phyloP scores from a whole-genome alignment of 192 early-diverging fungal genomes.

The Phycomyces blakesleeanus region DNA sequence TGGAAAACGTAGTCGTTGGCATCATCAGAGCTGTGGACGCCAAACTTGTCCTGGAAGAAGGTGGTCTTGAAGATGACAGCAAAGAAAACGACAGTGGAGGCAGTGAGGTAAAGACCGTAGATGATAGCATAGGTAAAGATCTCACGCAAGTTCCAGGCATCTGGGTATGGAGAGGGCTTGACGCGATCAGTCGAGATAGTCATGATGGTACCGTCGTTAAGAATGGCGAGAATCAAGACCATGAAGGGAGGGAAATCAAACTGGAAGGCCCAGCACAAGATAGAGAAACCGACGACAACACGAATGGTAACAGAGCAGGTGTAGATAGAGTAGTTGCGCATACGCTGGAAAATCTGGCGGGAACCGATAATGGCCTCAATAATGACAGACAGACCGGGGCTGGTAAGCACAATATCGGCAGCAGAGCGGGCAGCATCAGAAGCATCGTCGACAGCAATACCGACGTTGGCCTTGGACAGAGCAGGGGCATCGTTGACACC shows the following conservation, averaged over 20 bases:
- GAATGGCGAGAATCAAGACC: constrained; percentile 83
- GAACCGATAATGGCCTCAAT: constrained; percentile 89
- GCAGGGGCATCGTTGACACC: constrained; percentile 72
- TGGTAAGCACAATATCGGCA: constrained; percentile 71
- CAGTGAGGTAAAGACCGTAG: constrained; percentile 77
- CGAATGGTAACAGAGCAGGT: constrained; percentile 85
- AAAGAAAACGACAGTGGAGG: constrained; percentile 74
- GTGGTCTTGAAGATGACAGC: constrained; percentile 55
- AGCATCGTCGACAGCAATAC: constrained; percentile 70
- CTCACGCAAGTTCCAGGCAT: constrained; percentile 87
- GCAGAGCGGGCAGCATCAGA: constrained; percentile 75
- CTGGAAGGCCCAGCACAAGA: constrained; percentile 71
- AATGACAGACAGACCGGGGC: constrained; percentile 77
- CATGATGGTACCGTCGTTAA: constrained; percentile 91
- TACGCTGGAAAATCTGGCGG: constrained; percentile 94
- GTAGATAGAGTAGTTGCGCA: constrained; percentile 89
- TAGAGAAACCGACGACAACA: constrained; percentile 66
- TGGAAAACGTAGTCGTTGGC: constrained; percentile 62
- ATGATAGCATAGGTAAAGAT: constrained; percentile 82
- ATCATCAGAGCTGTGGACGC: constrained; percentile 37
- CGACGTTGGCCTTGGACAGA: constrained; percentile 67
- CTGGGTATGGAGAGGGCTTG: constrained; percentile 70
- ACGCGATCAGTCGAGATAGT: constrained; percentile 87
- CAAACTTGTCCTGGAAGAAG: constrained; percentile 49
- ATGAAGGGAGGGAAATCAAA: constrained; percentile 81